Percentiles rank a stretch among this genome's conserved stretches.
phyloP scores from a whole-genome alignment of 176 grass and related monocot species.

The Cymbopogon citratus region DNA sequence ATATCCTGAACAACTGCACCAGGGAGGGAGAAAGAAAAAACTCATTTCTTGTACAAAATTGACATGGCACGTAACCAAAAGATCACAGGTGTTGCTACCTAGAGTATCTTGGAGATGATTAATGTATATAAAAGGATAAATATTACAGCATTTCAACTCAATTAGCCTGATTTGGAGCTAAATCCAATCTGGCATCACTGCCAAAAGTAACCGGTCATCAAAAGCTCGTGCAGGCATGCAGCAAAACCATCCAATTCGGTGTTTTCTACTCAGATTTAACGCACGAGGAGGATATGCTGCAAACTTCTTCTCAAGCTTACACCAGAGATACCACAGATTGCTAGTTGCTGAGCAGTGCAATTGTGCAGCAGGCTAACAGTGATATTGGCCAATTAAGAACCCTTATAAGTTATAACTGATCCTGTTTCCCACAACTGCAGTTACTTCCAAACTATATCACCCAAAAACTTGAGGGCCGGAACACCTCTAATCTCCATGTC shows the following conservation, averaged over 20 bases:
- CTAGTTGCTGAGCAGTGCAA: background rate
- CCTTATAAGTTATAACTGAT: background rate
- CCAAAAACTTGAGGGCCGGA: slow-evolving; percentile 95
- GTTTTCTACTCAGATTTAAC: background rate
- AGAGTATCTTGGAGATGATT: background rate
- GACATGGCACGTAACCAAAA: background rate
- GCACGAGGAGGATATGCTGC: background rate
- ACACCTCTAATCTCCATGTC: slow-evolving; percentile 98
- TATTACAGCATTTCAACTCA: background rate
- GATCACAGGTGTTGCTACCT: background rate
- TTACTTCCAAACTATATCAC: slow-evolving; percentile 90
- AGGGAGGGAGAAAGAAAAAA: background rate
- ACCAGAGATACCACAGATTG: background rate
- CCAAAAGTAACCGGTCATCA: background rate
- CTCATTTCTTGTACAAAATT: background rate
- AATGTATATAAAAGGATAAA: background rate
- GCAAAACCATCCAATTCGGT: slow-evolving; percentile 3
- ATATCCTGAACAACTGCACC: background rate
- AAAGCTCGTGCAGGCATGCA: background rate
- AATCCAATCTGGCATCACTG: background rate
- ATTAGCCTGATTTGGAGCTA: background rate
- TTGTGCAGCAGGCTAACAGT: background rate
- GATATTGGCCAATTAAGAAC: background rate
- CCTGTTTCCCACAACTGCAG: background rate
- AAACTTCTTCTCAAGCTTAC: background rate